phyloP scores from a whole-genome alignment of 352 stramenopile genomes.

The Phytophthora vignae region DNA sequence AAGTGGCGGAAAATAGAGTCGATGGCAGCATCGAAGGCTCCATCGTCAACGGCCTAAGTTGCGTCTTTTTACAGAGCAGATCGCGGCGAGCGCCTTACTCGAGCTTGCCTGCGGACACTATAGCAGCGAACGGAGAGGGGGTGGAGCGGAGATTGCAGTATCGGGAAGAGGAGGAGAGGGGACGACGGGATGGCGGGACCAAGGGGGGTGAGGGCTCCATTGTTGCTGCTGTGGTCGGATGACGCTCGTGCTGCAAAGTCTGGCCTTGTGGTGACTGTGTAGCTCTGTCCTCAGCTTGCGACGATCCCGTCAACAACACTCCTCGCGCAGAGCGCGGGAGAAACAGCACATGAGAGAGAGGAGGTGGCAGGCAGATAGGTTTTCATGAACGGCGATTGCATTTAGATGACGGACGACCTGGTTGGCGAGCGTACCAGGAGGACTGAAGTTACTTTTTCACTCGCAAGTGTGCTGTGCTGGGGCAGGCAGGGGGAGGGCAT shows the following conservation, averaged over 20 bases:
- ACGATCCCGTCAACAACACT: slow-evolving; percentile 17
- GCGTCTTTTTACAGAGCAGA: slow-evolving; percentile 23
- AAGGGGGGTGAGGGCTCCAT: slow-evolving; percentile 14
- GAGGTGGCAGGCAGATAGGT: slow-evolving; percentile 29
- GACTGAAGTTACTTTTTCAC: slow-evolving; percentile 18
- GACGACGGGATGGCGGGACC: slow-evolving; percentile 7
- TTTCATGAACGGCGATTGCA: slow-evolving; percentile 45
- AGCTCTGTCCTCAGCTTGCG: slow-evolving; percentile 17
- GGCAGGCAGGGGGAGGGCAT: neutral
- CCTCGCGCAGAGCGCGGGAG: slow-evolving; percentile 20
- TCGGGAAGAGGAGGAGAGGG: slow-evolving; percentile 6
- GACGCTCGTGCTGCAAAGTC: slow-evolving; percentile 10
- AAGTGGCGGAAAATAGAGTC: slow-evolving; percentile 95
- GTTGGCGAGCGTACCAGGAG: slow-evolving; percentile 21
- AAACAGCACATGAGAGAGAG: slow-evolving; percentile 24
- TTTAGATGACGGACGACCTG: slow-evolving; percentile 39
- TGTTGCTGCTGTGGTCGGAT: slow-evolving; percentile 10
- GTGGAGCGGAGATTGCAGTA: slow-evolving; percentile 17
- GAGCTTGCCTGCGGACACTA: slow-evolving; percentile 19
- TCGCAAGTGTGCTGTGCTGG: slow-evolving; percentile 1
- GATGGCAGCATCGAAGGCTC: slow-evolving; percentile 80
- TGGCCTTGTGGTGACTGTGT: slow-evolving; percentile 3
- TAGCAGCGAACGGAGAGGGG: slow-evolving; percentile 30
- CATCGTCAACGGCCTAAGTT: slow-evolving; percentile 50
- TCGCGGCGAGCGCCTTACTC: slow-evolving; percentile 13